These are phyloP conservation scores for Gloeopeniophorella convolvens DNA, from an alignment of 768 basidiomycete genomes.

Conservation along the genomic window DNA sequence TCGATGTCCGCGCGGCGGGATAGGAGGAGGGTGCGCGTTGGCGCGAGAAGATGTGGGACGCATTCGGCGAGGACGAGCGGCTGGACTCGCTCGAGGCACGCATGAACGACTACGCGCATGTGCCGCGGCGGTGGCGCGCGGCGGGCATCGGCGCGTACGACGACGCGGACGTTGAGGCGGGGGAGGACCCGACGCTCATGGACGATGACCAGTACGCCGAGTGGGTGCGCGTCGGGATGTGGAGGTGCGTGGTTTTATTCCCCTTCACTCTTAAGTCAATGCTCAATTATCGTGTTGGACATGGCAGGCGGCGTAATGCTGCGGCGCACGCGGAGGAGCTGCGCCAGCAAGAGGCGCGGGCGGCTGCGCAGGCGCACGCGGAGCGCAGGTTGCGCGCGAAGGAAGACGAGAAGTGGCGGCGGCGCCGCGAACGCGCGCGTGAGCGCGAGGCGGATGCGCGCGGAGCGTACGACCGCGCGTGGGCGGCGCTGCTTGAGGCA, in stretches of 20 bases:
- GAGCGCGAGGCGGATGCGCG: conserved; percentile 41
- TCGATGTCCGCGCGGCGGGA: conserved; percentile 43
- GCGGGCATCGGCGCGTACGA: conserved; percentile 34
- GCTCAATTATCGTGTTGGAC: conserved; percentile 5
- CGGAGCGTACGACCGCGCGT: conserved; percentile 47
- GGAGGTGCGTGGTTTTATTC: conserved; percentile 43
- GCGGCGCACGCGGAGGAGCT: conserved; percentile 58
- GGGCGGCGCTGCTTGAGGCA: conserved; percentile 37
- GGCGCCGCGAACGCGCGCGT: conserved; percentile 42
- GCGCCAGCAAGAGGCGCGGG: conserved; percentile 46
- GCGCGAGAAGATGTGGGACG: conserved; percentile 65
- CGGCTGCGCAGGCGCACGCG: conserved; percentile 50
- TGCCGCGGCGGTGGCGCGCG: conserved; percentile 63
- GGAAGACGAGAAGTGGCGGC: conserved; percentile 45
- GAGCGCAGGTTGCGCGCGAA: conserved; percentile 42
- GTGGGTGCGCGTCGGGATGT: conserved; percentile 85
- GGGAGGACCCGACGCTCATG: conserved; percentile 44
- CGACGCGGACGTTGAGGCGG: conserved; percentile 31
- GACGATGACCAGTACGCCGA: conserved; percentile 85
- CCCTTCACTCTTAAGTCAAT: conserved; percentile 4
- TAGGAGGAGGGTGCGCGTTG: conserved; percentile 57
- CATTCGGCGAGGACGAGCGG: conserved; percentile 66
- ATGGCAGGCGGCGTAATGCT: conserved; percentile 56
- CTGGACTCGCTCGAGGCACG: conserved; percentile 55
- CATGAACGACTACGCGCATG: conserved; percentile 62